Base-by-base conservation (phyloP, 345 rosid genomes). In the Punica granatum region DNA sequence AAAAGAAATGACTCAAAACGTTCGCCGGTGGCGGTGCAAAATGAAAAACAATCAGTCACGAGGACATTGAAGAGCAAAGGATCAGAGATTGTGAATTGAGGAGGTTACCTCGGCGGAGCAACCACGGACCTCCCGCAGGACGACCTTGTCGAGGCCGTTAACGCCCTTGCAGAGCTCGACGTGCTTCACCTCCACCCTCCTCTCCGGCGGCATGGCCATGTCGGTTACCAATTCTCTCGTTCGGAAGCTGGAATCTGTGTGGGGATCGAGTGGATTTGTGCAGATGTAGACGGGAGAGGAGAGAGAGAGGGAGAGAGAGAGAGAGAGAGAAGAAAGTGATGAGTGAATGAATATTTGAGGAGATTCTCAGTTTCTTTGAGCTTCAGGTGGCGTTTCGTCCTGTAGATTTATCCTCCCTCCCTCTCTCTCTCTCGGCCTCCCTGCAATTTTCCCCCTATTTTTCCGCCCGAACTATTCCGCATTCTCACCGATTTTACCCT, bases 111-210 rank as follows among this genome's bases (percentile, higher is more conserved):
- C 96, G 30, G 77, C 87, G 35, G 96, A 84, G 67, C 75, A 80
- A 59, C 88, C 84, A 0, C 82, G 84, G 53, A 48, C 72, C 69
- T 84, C 90, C 1, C 93, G 80, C 67, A 92, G 70, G 65, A 86
- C 77, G 78, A 92, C 77, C 79, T 84, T 92, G 18, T 87, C 87
- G 72, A 92, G 88, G 69, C 92, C 93, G 63, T 87, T 86, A 46
- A 80, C 33, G 65, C 97, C 97, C 71, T 80, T 87, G 74, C 88
- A 73, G 66, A 56, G 76, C 75, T 85, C 84, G 21, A 83, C 78
- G 64, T 68, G 76, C 46, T 58, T 46, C 32, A 67, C 13, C 25
- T 66, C 74, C 69, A 25, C 69, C 69, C 26, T 37, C 44, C 61
- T 70, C 69, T 73, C 75, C 19, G 41, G 67, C 65, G 58, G 67